Base-by-base conservation (phyloP, 768 basidiomycete genomes). In the Cystobasidium onofrii region DNA sequence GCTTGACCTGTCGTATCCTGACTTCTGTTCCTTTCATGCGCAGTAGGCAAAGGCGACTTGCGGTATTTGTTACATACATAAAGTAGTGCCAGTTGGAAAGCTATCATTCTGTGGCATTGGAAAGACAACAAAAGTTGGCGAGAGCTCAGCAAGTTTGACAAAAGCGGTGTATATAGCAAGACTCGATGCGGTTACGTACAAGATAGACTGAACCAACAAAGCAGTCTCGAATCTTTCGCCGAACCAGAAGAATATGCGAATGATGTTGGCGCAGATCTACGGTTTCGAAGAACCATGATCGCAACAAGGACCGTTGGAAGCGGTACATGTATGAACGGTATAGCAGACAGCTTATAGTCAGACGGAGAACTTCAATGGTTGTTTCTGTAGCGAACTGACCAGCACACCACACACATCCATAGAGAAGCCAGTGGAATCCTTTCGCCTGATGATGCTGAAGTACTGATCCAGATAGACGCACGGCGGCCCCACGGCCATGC, bases 61-160 rank as follows among this genome's bases (percentile, higher is more conserved):
- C 69, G 52, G 50, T 77, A 78, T 20, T 74, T 23, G 43, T 77
- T 20, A 44, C 78, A 78, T 31, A 77, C 74, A 57, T 77, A 77
- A n/a, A 78, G 73, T 1, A 78, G 64, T 0, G 69, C 72, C 41
- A 64, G 33, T n/a, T 29, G 61, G 20, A 54, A 43, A 27, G 18
- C 29, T n/a, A 34, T 25, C 18, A 44, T 36, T 15, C 31, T 39
- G 57, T 34, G 9, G n/a, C n/a, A n/a, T n/a, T n/a, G n/a, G n/a
- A n/a, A n/a, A n/a, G n/a, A n/a, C n/a, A n/a, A n/a, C n/a, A n/a
- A n/a, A n/a, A n/a, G n/a, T n/a, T n/a, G n/a, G n/a, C n/a, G n/a
- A n/a, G n/a, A n/a, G n/a, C n/a, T n/a, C n/a, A n/a, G n/a, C n/a
- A n/a, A n/a, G n/a, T n/a, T n/a, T n/a, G n/a, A n/a, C n/a, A n/a